Conservation (phyloP, 805 yeast species). For the Sugiyamaella americana region DNA sequence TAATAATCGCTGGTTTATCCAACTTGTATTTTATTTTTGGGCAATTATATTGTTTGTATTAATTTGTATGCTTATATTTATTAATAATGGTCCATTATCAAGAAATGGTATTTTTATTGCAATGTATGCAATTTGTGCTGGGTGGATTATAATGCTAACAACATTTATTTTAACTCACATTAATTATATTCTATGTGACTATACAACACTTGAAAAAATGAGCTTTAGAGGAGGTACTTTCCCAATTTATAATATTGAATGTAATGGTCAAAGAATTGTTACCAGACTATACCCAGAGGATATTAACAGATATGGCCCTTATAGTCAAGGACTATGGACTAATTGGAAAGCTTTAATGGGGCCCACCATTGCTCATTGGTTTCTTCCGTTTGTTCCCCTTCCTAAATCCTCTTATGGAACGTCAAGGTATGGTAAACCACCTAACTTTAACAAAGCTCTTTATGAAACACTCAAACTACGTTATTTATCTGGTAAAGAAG, state of each 20-base stretch:
- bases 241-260: constrained; percentile 36
- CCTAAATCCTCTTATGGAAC: background rate
- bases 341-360: constrained; percentile 30
- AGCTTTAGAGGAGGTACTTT: constrained; percentile 11
- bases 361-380: constrained; percentile 27
- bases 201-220: constrained; percentile 49
- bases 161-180: constrained; percentile 41
- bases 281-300: constrained; percentile 40
- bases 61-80: constrained; percentile 33
- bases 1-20: constrained; percentile 57
- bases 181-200: constrained; percentile 41
- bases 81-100: constrained; percentile 31
- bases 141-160: constrained; percentile 42
- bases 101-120: constrained; percentile 42
- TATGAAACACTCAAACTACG: background rate
- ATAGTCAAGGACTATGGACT: constrained; percentile 22
- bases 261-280: constrained; percentile 38
- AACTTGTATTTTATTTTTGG: constrained; percentile 36
- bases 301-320: constrained; percentile 24
- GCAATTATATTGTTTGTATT: constrained; percentile 37
- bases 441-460: background rate
- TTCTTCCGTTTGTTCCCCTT: constrained; percentile 15
- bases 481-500: background rate
- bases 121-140: constrained; percentile 39
- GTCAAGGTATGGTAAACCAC: background rate